Evolutionary conservation across 2,329 filamentous ascomycete genomes (phyloP), one percentile per base, ranked within the genome.

Genomic region (Penicillium oxalicum): DNA sequence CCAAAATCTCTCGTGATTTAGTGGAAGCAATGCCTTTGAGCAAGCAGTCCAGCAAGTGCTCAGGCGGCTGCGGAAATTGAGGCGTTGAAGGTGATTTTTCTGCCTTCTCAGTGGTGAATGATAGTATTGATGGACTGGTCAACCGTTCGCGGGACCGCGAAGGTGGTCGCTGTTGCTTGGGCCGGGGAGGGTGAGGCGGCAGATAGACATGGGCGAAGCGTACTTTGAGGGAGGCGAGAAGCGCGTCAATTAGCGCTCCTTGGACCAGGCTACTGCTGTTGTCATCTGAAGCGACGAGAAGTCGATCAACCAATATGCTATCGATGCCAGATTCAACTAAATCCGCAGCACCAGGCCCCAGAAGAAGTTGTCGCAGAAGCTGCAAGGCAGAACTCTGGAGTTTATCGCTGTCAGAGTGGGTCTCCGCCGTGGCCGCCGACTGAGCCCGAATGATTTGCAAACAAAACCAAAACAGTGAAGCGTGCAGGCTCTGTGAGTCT

Each of bases 21-120:
- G 78, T 66, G 3, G 89, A 87, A 47, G 86, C 83, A 43, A 98
- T 84, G 0, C 90, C 93, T 40, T 83, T 81, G 52, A 89, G 84
- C 9, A 98, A 76, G 62, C 88, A 95, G 53, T 87, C 78, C n/a
- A 98, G 70, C 33, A 84, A 74, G 12, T 87, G 83, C 18, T 88
- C 87, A 3, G 84, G 79, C 12, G 72, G 70, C 26, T 65, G 69
- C 41, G 69, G 66, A 40, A 71, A 55, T 9, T 64, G 56, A 5
- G 66, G 57, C 11, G 68, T 55, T 24, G 55, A 55, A 12, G 55
- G 56, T 12, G 62, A 55, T 42, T 68, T 71, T 36, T 78, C 72
- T 38, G 60, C 60, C 44, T 68, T 69, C 29, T 77, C 74, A 28
- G 66, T 69, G n/a, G 61, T 70, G 28, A 75, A 63, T n/a, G 74